phyloP scores from a whole-genome alignment of 441 rosid species.

The Populus trichocarpa region DNA sequence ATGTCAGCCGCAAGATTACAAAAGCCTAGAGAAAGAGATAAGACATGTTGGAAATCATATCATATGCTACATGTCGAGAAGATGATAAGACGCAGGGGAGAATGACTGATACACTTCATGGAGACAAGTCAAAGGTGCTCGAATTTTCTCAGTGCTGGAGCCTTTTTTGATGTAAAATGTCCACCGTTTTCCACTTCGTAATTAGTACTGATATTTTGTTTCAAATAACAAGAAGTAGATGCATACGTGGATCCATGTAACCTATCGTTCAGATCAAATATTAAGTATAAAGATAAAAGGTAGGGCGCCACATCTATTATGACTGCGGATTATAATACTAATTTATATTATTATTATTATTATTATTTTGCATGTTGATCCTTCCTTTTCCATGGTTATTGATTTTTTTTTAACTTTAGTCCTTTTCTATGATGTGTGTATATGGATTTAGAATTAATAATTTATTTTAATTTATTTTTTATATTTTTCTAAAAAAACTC shows the following conservation, averaged over 20 bases:
- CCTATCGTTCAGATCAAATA: background rate
- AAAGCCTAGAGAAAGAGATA: background rate
- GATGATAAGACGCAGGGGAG: background rate
- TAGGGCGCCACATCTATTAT: too few relatives aligned
- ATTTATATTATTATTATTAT: too few relatives aligned
- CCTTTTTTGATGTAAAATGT: background rate
- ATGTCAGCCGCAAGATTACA: background rate
- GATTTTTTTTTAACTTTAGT: too few relatives aligned
- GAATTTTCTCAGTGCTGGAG: background rate
- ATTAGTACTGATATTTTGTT: too few relatives aligned
- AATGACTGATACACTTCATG: background rate
- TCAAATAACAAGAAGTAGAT: background rate
- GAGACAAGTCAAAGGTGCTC: background rate
- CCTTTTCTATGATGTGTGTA: too few relatives aligned
- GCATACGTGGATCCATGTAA: background rate
- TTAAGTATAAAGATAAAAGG: too few relatives aligned
- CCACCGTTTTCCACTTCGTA: background rate
- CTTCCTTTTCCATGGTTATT: too few relatives aligned
- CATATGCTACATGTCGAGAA: background rate
- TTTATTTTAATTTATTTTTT: too few relatives aligned
- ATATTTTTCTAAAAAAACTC: too few relatives aligned
- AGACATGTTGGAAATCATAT: background rate
- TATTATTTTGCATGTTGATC: too few relatives aligned
- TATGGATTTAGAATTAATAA: too few relatives aligned
- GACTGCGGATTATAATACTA: too few relatives aligned